Conservation (phyloP, 345 rosid species). For the Citrus australasica region DNA sequence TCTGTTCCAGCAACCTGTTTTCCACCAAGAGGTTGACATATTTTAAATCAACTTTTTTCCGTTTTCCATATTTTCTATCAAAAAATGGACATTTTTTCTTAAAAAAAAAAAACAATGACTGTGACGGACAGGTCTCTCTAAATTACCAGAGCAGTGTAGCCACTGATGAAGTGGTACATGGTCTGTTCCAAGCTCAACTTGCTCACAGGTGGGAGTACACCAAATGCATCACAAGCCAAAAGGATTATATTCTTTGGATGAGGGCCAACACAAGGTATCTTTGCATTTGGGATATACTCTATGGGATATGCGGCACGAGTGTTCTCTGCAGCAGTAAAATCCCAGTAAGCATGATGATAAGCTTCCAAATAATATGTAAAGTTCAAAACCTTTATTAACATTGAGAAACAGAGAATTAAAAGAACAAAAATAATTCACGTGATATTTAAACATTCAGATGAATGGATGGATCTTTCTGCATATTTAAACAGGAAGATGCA, state of each 20-base stretch:
- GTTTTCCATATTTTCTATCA: not conserved
- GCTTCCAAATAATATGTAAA: not conserved
- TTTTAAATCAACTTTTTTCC: not conserved
- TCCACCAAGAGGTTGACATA: too few relatives aligned
- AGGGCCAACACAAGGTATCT: slow-evolving; percentile 85
- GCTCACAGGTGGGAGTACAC: slow-evolving; percentile 99
- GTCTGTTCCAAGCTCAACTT: slow-evolving; percentile 85
- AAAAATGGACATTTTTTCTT: not conserved
- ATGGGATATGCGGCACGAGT: slow-evolving; percentile 93
- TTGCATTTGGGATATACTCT: slow-evolving; percentile 86
- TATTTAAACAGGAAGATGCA: not conserved
- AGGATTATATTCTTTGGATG: slow-evolving; percentile 90
- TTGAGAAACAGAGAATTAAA: not conserved
- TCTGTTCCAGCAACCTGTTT: slow-evolving; percentile 88
- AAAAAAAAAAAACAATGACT: not conserved
- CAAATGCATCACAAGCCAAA: slow-evolving; percentile 90
- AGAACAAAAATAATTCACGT: not conserved
- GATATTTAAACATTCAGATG: too few relatives aligned
- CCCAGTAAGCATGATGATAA: not conserved
- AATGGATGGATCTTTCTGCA: not conserved
- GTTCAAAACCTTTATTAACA: not conserved
- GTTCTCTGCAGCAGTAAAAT: slow-evolving; percentile 51
- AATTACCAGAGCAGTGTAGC: slow-evolving; percentile 90
- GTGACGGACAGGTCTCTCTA: not conserved
- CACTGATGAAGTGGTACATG: slow-evolving; percentile 97